phyloP scores from a whole-genome alignment of 2,329 filamentous ascomycete species.

The Aspergillus neoniger region DNA sequence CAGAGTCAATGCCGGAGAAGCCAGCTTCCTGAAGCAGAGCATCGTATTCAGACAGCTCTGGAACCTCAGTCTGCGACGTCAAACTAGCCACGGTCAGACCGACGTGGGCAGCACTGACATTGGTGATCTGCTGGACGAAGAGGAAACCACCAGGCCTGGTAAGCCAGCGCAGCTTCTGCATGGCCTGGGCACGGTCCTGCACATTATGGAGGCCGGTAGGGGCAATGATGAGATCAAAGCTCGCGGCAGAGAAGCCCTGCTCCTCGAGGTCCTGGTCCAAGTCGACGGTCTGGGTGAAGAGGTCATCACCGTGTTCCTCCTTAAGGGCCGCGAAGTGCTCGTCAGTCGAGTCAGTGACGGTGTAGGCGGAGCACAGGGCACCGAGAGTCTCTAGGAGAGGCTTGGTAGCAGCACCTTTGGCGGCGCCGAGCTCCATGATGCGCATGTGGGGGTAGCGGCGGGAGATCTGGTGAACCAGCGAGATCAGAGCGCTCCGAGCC shows the following conservation, averaged over 20 bases:
- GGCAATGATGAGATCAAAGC: slow-evolving; percentile 41
- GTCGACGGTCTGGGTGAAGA: slow-evolving; percentile 36
- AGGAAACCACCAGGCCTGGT: slow-evolving; percentile 47
- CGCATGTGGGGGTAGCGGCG: slow-evolving; percentile 47
- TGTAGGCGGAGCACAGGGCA: slow-evolving; percentile 39
- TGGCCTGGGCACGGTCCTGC: slow-evolving; percentile 22
- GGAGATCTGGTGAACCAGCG: slow-evolving; percentile 38
- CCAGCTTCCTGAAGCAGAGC: slow-evolving; percentile 10
- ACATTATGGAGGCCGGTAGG: slow-evolving; percentile 47
- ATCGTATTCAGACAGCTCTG: slow-evolving; percentile 8
- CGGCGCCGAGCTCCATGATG: slow-evolving; percentile 48
- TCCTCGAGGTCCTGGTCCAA: slow-evolving; percentile 30
- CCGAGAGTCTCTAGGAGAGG: slow-evolving; percentile 37
- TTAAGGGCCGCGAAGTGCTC: slow-evolving; percentile 45
- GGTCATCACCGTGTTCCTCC: slow-evolving; percentile 26
- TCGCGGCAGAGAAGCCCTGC: slow-evolving; percentile 36
- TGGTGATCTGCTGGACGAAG: slow-evolving; percentile 1
- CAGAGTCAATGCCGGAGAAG: slow-evolving; percentile 19
- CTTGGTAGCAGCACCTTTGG: slow-evolving; percentile 47
- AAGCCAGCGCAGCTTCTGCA: slow-evolving; percentile 35
- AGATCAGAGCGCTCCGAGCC: slow-evolving; percentile 21
- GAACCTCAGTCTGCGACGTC: not conserved
- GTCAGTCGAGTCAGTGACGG: slow-evolving; percentile 49
- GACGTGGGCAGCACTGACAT: not conserved
- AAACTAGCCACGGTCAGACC: not conserved